These are phyloP conservation scores for Rhizopogon vinicolor DNA, from an alignment of 768 basidiomycete species.

Conservation along the genomic window DNA sequence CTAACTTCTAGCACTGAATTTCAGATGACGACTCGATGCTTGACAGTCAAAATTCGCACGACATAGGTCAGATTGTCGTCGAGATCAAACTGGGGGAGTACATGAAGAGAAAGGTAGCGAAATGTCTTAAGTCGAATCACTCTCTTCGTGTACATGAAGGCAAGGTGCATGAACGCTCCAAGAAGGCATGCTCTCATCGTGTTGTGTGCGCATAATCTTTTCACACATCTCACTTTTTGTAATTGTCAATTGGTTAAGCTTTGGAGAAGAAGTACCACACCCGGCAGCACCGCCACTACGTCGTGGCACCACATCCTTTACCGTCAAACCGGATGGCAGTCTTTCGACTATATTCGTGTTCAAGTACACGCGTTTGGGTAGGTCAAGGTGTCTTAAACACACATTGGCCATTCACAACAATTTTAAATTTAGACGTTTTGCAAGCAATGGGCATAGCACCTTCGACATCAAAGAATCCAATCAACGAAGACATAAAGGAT, in stretches of 20 bases:
- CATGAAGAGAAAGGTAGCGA: too few species aligned
- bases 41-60: slow-evolving; percentile 1
- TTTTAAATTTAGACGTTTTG: slow-evolving; percentile 8
- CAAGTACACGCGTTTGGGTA: slow-evolving; percentile 14
- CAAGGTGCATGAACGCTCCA: slow-evolving; percentile 14
- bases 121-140: accelerated
- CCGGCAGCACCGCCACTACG: too few species aligned
- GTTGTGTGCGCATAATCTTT: slow-evolving; percentile 8
- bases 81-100: neutral
- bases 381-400: neutral
- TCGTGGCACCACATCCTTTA: accelerated
- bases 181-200: slow-evolving; percentile 17
- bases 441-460: slow-evolving; percentile 17
- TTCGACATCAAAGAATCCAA: neutral
- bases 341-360: slow-evolving; percentile 14
- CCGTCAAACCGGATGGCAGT: neutral
- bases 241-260: slow-evolving; percentile 3
- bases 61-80: slow-evolving; percentile 15
- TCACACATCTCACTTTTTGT: neutral
- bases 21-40: slow-evolving; percentile 18
- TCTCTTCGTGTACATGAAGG: neutral
- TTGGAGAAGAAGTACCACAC: slow-evolving; percentile 4
- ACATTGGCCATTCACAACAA: neutral
- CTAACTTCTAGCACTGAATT: neutral
- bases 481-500: neutral